These are phyloP conservation scores for Cercospora zeae-maydis DNA, from an alignment of 2,329 filamentous ascomycete genomes.

Conservation along the genomic window DNA sequence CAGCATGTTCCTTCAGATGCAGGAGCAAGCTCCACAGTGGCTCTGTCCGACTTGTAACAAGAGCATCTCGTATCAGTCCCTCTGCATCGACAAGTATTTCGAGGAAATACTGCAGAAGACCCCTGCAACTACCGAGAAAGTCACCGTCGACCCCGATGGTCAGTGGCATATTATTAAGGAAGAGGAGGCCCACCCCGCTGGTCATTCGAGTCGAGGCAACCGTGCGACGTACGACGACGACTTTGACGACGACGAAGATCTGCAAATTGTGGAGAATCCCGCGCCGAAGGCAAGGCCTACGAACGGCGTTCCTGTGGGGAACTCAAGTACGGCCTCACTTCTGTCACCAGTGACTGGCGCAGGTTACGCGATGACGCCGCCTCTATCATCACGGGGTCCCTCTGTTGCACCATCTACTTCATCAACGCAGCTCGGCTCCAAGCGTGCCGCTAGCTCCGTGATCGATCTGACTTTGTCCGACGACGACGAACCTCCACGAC, in stretches of 20 bases:
- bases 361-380: slow-evolving; percentile 43
- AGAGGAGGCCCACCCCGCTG: slow-evolving; percentile 38
- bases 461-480: slow-evolving; percentile 50
- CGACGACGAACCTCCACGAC: slow-evolving; percentile 39
- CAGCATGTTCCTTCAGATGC: slow-evolving; percentile 83
- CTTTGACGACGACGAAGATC: slow-evolving; percentile 42
- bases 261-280: slow-evolving; percentile 40
- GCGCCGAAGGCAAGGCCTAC: slow-evolving; percentile 30
- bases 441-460: slow-evolving; percentile 45
- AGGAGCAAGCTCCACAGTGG: slow-evolving; percentile 96
- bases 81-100: slow-evolving; percentile 89
- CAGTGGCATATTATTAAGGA: slow-evolving; percentile 61
- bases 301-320: slow-evolving; percentile 27
- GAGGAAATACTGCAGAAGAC: slow-evolving; percentile 79
- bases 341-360: slow-evolving; percentile 30
- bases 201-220: slow-evolving; percentile 36
- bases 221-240: slow-evolving; percentile 39
- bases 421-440: slow-evolving; percentile 38
- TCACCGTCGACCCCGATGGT: slow-evolving; percentile 85
- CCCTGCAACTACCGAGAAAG: slow-evolving; percentile 68
- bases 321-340: slow-evolving; percentile 21
- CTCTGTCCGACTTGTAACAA: slow-evolving; percentile 93
- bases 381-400: slow-evolving; percentile 45
- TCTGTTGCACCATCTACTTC: slow-evolving; percentile 35
- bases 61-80: slow-evolving; percentile 69